Evolutionary conservation across 169 alveolate species (phyloP), one percentile per base, ranked within the genome.

Genomic region (Perkinsus chesapeaki): DNA sequence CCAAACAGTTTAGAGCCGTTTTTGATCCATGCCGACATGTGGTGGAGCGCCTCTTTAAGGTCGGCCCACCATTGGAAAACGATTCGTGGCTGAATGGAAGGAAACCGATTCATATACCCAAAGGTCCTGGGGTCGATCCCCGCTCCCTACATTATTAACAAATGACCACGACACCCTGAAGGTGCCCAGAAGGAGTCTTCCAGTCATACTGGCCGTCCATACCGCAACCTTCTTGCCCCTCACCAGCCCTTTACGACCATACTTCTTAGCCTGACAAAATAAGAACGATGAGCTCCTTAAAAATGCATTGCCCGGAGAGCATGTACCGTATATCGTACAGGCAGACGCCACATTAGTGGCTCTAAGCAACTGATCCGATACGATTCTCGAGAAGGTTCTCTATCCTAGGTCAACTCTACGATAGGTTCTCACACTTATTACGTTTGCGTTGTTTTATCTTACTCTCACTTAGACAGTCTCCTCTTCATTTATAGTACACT

Each of bases 1-100:
- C 43, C 93, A 39, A 94, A 94, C 36, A 94, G 92, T n/a, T 92
- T 92, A 92, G 91, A 93, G 23, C 96, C 96, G 36, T 94, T 94
- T 27, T 23, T 36, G 36, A 92, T 60, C 96, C 96, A 94, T 31
- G 90, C 90, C 93, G 73, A 39, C 73, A 93, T 92, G 91, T 94
- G 96, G 0, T 0, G 92, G 93, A 92, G 92, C 73, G 48, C 94
- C 73, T 93, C 91, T 39, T 93, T 93, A 19, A 39, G 60, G 3
- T 93, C 82, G 48, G 27, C 39, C 47, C 92, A 93, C 94, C 94
- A 93, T 73, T 93, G 48, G 91, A 39, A 39, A 72, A 43, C 91
- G 72, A 93, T 91, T 19, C 94, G 91, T 20, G 94, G 94, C 82
- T 93, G 82, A 60, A 16, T 34, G 82, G 82, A 60, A 31, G 0